Conservation (phyloP, 768 basidiomycete genomes). For the Psilocybe azurescens region DNA sequence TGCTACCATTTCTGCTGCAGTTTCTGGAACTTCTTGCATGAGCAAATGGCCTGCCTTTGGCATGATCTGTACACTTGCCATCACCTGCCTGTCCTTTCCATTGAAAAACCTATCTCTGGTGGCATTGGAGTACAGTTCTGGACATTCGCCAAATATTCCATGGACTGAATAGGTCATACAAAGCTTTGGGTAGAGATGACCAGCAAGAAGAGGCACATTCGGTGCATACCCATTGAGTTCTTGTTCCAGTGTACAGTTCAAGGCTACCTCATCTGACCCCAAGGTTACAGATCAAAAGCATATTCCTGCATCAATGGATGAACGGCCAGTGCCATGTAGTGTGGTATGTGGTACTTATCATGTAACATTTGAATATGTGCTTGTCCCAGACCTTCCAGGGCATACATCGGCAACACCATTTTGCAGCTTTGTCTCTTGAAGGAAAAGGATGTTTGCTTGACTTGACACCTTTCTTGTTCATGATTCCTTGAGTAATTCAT, state of each 20-base stretch:
- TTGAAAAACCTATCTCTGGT: constrained; percentile 10
- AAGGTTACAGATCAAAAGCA: neutral
- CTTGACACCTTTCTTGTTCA: neutral
- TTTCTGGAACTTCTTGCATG: neutral
- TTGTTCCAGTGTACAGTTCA: neutral
- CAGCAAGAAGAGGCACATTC: neutral
- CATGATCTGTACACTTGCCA: neutral
- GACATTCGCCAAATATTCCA: neutral
- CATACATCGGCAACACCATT: neutral
- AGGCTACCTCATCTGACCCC: neutral
- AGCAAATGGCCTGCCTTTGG: neutral
- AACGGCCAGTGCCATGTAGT: too few species aligned
- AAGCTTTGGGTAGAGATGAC: constrained; percentile 4
- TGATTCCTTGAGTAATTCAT: neutral
- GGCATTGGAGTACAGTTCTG: constrained; percentile 19
- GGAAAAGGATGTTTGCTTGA: neutral
- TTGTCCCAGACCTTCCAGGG: neutral
- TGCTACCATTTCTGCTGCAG: neutral
- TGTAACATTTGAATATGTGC: neutral
- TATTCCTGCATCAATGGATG: neutral
- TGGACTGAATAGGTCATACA: neutral
- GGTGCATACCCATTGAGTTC: neutral
- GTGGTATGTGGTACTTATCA: neutral
- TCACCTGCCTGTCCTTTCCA: constrained; percentile 9
- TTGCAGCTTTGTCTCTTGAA: neutral